Conservation (phyloP, 495 filamentous ascomycete species). For the Penicillium atrosanguineum region DNA sequence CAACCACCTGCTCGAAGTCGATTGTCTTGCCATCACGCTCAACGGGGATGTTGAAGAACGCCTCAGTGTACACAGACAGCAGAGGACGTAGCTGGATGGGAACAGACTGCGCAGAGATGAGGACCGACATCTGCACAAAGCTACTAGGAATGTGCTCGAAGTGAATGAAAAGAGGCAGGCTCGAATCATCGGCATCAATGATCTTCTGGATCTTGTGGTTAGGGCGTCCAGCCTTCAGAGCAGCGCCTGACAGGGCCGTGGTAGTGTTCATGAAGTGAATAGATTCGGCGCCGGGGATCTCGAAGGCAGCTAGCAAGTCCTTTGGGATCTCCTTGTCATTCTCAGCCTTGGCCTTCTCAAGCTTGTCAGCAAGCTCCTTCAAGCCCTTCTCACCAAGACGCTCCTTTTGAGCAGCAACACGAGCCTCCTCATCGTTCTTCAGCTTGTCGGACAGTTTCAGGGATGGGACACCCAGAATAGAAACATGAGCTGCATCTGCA, state of each 20-base stretch:
- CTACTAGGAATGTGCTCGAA: slow-evolving; percentile 89
- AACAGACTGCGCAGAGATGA: slow-evolving; percentile 72
- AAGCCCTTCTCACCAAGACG: slow-evolving; percentile 64
- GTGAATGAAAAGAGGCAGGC: slow-evolving; percentile 84
- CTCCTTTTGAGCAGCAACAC: slow-evolving; percentile 56
- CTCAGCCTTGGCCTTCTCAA: slow-evolving; percentile 74
- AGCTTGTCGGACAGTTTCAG: slow-evolving; percentile 64
- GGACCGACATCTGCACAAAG: slow-evolving; percentile 78
- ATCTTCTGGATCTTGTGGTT: slow-evolving; percentile 71
- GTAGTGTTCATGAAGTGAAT: slow-evolving; percentile 91
- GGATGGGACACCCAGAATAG: slow-evolving; percentile 83
- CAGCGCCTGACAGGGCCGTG: slow-evolving; percentile 81
- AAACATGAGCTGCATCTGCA: slow-evolving; percentile 78
- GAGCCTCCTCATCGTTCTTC: slow-evolving; percentile 66
- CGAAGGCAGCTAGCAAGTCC: slow-evolving; percentile 72
- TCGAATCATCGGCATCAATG: slow-evolving; percentile 65
- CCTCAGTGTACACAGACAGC: slow-evolving; percentile 77
- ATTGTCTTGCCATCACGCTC: slow-evolving; percentile 71
- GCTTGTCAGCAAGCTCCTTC: slow-evolving; percentile 65
- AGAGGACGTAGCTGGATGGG: slow-evolving; percentile 76
- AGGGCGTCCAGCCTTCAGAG: slow-evolving; percentile 62
- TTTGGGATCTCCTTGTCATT: slow-evolving; percentile 80
- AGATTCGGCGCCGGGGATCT: slow-evolving; percentile 77
- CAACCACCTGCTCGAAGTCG: slow-evolving; percentile 88
- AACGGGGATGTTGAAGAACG: slow-evolving; percentile 92